Conservation (phyloP, 306 rosid genomes). For the Begonia fuchsioides region DNA sequence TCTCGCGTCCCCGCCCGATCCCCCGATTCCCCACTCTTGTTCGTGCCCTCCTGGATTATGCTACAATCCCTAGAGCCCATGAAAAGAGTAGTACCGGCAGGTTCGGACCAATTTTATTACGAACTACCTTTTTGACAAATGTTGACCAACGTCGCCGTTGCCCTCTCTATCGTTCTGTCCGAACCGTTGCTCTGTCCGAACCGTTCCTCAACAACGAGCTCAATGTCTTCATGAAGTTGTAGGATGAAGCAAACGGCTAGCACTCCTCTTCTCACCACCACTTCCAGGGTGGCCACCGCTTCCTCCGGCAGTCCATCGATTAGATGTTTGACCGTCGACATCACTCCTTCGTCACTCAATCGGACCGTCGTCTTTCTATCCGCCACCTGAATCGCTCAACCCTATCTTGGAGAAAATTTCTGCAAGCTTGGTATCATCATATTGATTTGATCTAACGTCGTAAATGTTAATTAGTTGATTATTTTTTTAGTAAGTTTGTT, state of each 20-base stretch:
- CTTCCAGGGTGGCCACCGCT: constrained; percentile 56
- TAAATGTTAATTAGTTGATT: too few species aligned
- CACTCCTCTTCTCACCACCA: constrained; percentile 63
- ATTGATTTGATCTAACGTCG: too few species aligned
- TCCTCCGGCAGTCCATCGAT: constrained; percentile 58
- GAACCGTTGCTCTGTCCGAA: constrained; percentile 52
- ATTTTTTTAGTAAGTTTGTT: too few species aligned
- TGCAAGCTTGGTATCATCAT: too few species aligned
- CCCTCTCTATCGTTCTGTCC: too few species aligned
- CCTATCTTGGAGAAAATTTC: too few species aligned
- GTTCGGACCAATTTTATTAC: constrained; percentile 18
- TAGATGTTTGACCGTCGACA: constrained; percentile 27
- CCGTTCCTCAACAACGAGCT: constrained; percentile 49
- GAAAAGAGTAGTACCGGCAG: too few species aligned
- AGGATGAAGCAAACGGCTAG: constrained; percentile 55
- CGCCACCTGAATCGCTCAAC: constrained; percentile 42
- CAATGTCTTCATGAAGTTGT: constrained; percentile 30
- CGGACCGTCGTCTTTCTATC: constrained; percentile 55
- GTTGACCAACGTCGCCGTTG: constrained; percentile 67
- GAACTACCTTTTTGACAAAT: constrained; percentile 71
- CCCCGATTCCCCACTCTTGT: too few species aligned
- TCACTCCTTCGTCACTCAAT: constrained; percentile 53
- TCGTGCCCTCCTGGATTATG: too few species aligned
- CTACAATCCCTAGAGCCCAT: too few species aligned
- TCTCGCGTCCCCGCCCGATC: too few species aligned